phyloP scores from a whole-genome alignment of 164 flowering plant genomes.

The Stephania cephalantha region DNA sequence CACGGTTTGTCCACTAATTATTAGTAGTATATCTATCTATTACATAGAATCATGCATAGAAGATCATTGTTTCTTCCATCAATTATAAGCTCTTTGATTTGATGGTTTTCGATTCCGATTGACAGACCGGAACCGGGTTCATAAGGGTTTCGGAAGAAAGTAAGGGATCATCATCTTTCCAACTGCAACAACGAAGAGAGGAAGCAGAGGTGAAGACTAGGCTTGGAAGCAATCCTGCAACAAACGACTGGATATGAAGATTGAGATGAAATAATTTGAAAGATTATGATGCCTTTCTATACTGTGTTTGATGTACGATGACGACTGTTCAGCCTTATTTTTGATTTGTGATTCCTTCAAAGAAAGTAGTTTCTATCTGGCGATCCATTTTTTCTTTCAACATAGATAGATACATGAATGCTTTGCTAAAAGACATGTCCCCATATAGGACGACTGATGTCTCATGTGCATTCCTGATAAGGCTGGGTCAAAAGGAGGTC shows the following conservation, averaged over 20 bases:
- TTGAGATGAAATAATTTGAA: too few species aligned
- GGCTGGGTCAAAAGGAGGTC: too few species aligned
- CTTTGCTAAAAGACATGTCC: too few species aligned
- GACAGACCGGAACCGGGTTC: constrained; percentile 63
- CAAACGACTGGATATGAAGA: constrained; percentile 34
- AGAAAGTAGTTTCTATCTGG: too few species aligned
- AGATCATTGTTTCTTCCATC: background rate
- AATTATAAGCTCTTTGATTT: background rate
- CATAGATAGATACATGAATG: too few species aligned
- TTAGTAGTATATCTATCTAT: background rate
- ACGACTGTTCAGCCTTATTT: too few species aligned
- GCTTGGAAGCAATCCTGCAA: constrained; percentile 36
- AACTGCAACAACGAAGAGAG: constrained; percentile 2
- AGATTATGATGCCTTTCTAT: too few species aligned
- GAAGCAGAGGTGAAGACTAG: background rate
- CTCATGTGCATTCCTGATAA: too few species aligned
- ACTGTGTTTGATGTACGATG: too few species aligned
- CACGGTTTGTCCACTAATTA: constrained; percentile 28
- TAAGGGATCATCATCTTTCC: constrained; percentile 16
- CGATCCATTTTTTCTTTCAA: too few species aligned
- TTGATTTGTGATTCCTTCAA: too few species aligned
- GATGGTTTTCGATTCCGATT: background rate
- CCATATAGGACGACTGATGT: too few species aligned
- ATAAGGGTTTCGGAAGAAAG: constrained; percentile 32
- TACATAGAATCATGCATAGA: background rate